A percentile compares a stretch with the other conserved stretches of the same genome.
Evolutionary conservation across 192 early-diverging fungal genomes (phyloP).

Genomic region (Thamnidium elegans): DNA sequence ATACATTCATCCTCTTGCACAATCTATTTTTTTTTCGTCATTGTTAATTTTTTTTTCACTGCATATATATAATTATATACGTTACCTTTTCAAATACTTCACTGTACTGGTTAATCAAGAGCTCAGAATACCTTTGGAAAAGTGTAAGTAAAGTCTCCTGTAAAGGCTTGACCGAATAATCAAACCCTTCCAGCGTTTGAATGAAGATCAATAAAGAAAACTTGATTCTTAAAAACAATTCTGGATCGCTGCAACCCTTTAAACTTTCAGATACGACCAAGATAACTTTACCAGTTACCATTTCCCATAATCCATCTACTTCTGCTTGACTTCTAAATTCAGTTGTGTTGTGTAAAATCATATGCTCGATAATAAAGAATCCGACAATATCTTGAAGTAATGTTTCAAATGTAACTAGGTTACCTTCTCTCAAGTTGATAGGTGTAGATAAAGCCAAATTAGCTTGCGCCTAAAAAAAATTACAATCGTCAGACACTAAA

Average conservation of each 20-base stretch:
- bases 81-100: slow-evolving; percentile 60
- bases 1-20: slow-evolving; percentile 81
- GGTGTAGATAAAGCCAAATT: slow-evolving; percentile 76
- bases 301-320: slow-evolving; percentile 89
- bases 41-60: neutral
- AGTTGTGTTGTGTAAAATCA: slow-evolving; percentile 80
- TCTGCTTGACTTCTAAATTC: slow-evolving; percentile 86
- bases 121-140: slow-evolving; percentile 76
- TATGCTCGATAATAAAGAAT: slow-evolving; percentile 94
- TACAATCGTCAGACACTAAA: neutral
- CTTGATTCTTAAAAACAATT: slow-evolving; percentile 79
- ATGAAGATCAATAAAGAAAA: slow-evolving; percentile 80
- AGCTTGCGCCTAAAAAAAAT: slow-evolving; percentile 67
- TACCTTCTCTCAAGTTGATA: slow-evolving; percentile 66
- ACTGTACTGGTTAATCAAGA: slow-evolving; percentile 67
- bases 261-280: slow-evolving; percentile 76
- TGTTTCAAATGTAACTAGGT: slow-evolving; percentile 63
- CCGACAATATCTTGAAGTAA: slow-evolving; percentile 91
- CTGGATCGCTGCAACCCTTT: slow-evolving; percentile 73
- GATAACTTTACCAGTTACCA: slow-evolving; percentile 77
- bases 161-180: slow-evolving; percentile 66
- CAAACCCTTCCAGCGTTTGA: slow-evolving; percentile 85
- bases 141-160: slow-evolving; percentile 71
- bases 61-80: no score
- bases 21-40: slow-evolving; percentile 46